Evolutionary conservation across 2,329 filamentous ascomycete species (phyloP).

Genomic region (Xylariaceae sp.): DNA sequence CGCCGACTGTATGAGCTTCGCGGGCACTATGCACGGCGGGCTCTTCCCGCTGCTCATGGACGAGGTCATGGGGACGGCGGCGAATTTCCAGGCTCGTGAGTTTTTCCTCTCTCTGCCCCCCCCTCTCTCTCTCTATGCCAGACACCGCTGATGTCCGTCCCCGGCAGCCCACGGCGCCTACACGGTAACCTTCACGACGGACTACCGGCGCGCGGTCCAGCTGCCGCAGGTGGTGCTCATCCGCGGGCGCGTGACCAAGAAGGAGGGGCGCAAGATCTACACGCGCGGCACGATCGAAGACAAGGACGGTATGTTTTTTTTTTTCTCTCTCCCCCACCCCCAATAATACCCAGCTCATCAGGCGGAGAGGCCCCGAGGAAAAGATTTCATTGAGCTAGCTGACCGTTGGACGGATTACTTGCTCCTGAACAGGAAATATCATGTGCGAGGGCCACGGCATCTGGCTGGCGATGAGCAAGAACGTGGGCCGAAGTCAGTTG

Average conservation of each 20-base stretch:
- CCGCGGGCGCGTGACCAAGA: slow-evolving; percentile 34
- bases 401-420: too few relatives aligned
- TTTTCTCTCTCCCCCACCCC: background rate
- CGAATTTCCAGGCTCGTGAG: slow-evolving; percentile 36
- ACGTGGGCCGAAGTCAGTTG: slow-evolving; percentile 29
- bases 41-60: slow-evolving; percentile 39
- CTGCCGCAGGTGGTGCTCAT: slow-evolving; percentile 36
- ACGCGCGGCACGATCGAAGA: slow-evolving; percentile 37
- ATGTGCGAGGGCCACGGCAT: slow-evolving; percentile 31
- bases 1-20: slow-evolving; percentile 34
- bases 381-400: too few relatives aligned
- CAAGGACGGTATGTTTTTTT: slow-evolving; percentile 32
- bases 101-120: too few relatives aligned
- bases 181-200: slow-evolving; percentile 36
- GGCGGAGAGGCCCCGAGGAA: too few relatives aligned
- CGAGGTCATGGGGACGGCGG: slow-evolving; percentile 42
- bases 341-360: too few relatives aligned
- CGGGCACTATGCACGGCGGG: slow-evolving; percentile 38
- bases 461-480: slow-evolving; percentile 28
- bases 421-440: slow-evolving; percentile 26
- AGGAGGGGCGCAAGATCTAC: slow-evolving; percentile 37
- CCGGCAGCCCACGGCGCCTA: too few relatives aligned
- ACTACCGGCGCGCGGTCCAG: slow-evolving; percentile 34
- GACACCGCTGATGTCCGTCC: too few relatives aligned
- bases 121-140: too few relatives aligned